A percentile compares a stretch with the other conserved stretches of the same genome.
phyloP scores from a whole-genome alignment of 495 filamentous ascomycete genomes.

The Talaromyces ruber region DNA sequence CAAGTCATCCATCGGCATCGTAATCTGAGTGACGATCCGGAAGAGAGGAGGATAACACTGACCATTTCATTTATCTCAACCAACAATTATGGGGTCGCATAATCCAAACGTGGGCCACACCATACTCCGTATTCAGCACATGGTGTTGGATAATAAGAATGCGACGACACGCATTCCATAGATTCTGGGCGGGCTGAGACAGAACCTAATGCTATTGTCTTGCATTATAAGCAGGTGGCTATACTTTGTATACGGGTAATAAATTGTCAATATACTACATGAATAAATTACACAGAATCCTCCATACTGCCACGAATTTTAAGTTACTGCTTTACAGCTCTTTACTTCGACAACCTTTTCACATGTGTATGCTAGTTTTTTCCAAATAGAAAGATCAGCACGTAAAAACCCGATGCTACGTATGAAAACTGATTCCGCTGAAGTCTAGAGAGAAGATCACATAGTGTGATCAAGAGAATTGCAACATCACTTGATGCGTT shows the following conservation, averaged over 20 bases:
- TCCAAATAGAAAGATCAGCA: not conserved
- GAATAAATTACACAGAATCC: not conserved
- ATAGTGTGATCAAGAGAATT: not conserved
- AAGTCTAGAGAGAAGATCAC: not conserved
- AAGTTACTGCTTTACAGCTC: not conserved
- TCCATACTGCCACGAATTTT: not conserved
- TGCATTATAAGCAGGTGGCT: not conserved
- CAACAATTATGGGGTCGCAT: not conserved
- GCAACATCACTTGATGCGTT: not conserved
- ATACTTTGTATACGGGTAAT: not conserved
- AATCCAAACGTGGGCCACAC: not conserved
- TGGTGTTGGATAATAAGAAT: not conserved
- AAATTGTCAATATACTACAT: not conserved
- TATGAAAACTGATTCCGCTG: not conserved
- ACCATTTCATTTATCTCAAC: not conserved
- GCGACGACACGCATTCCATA: not conserved
- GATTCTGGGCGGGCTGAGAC: not conserved
- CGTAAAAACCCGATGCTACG: not conserved
- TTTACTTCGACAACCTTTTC: not conserved
- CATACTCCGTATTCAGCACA: not conserved
- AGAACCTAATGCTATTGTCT: too few species aligned
- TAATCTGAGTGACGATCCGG: not conserved
- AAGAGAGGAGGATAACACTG: not conserved
- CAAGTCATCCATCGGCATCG: not conserved
- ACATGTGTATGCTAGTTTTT: not conserved